These are phyloP conservation scores for Dactylonectria macrodidyma DNA, from an alignment of 2,329 filamentous ascomycete genomes.

Conservation along the genomic window DNA sequence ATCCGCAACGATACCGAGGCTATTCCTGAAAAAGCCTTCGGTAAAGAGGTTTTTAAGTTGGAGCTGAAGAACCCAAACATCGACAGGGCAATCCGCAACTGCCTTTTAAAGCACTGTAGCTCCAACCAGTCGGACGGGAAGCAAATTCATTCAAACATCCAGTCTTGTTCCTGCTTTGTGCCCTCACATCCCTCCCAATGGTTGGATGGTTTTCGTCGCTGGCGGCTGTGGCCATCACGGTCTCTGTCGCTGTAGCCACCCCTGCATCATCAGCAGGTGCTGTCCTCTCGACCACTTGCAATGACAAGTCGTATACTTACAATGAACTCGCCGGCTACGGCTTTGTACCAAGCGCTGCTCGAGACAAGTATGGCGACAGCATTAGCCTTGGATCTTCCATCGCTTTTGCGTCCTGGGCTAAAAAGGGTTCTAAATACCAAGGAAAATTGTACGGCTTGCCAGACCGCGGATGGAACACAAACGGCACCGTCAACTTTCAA, in stretches of 20 bases:
- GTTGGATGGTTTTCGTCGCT: background rate
- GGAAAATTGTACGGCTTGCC: constrained; percentile 76
- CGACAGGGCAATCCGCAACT: background rate
- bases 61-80: background rate
- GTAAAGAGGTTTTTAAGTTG: constrained; percentile 4
- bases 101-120: background rate
- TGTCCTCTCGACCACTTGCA: constrained; percentile 60
- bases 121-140: background rate
- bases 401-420: constrained; percentile 74
- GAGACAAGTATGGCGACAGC: constrained; percentile 79
- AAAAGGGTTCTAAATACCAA: constrained; percentile 67
- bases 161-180: background rate
- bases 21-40: constrained; percentile 13
- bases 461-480: constrained; percentile 81
- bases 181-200: background rate
- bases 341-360: constrained; percentile 67
- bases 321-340: constrained; percentile 78
- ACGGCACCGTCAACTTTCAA: constrained; percentile 79
- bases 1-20: constrained; percentile 5
- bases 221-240: background rate
- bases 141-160: background rate
- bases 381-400: constrained; percentile 77
- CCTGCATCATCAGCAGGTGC: constrained; percentile 2
- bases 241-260: background rate
- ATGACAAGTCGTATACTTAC: constrained; percentile 75